Evolutionary conservation across 768 basidiomycete genomes (phyloP).

Genomic region (Agaricus subrufescens): DNA sequence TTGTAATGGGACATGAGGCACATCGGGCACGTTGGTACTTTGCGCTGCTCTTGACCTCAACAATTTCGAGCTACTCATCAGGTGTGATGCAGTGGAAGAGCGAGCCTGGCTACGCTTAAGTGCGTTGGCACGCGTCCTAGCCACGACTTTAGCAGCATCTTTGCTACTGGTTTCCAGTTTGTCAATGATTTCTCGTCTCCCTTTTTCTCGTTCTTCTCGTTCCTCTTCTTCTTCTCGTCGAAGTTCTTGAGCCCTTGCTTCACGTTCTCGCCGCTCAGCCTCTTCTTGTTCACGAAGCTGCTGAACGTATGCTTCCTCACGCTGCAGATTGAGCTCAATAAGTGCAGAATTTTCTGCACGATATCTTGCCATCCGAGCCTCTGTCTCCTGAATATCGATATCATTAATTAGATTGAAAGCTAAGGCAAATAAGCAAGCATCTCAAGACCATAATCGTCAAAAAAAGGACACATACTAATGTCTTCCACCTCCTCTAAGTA

Average conservation of each 20-base stretch:
- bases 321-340: conserved; percentile 80
- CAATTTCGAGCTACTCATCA: conserved; percentile 44
- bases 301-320: conserved; percentile 73
- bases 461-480: conserved; percentile 38
- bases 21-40: conserved; percentile 66
- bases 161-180: conserved; percentile 74
- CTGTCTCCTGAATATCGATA: conserved; percentile 74
- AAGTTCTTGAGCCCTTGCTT: conserved; percentile 61
- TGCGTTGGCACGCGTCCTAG: conserved; percentile 61
- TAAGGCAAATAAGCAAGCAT: conserved; percentile 21
- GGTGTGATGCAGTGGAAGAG: conserved; percentile 37
- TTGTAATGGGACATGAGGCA: conserved; percentile 74
- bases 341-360: conserved; percentile 76
- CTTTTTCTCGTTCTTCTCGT: conserved; percentile 70
- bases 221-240: conserved; percentile 71
- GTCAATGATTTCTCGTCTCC: conserved; percentile 72
- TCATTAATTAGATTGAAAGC: conserved; percentile 96
- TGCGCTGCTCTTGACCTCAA: conserved; percentile 62
- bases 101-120: conserved; percentile 58
- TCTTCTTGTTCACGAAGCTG: conserved; percentile 78
- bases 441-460: neutral
- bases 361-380: conserved; percentile 76
- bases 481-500: conserved; percentile 97
- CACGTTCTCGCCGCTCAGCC: conserved; percentile 64
- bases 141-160: conserved; percentile 65